phyloP scores from a whole-genome alignment of 148 eudicot species.

The Pharnaceum exiguum region DNA sequence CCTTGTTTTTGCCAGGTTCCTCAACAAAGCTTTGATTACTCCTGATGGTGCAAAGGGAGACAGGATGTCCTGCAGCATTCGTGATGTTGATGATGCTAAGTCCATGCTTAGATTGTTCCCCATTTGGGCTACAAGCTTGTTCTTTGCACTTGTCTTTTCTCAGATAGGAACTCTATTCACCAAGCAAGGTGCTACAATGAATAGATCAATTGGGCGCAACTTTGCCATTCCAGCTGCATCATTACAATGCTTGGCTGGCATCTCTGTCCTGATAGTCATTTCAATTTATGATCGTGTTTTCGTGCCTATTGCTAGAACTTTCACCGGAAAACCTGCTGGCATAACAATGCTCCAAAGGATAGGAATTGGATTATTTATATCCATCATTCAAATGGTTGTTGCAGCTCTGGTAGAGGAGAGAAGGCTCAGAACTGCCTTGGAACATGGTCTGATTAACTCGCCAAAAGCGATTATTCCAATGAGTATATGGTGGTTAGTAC shows the following conservation, averaged over 20 bases:
- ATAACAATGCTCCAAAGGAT: slow-evolving; percentile 48
- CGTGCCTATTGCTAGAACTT: slow-evolving; percentile 29
- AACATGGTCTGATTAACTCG: slow-evolving; percentile 22
- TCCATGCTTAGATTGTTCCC: slow-evolving; percentile 51
- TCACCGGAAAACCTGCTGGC: slow-evolving; percentile 36
- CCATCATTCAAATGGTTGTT: slow-evolving; percentile 23
- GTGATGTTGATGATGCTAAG: slow-evolving; percentile 61
- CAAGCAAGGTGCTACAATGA: slow-evolving; percentile 43
- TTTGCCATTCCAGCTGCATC: slow-evolving; percentile 44
- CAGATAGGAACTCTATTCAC: slow-evolving; percentile 41
- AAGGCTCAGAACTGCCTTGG: slow-evolving; percentile 29
- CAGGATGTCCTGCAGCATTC: slow-evolving; percentile 23
- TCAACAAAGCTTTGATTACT: slow-evolving; percentile 49
- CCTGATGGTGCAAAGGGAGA: slow-evolving; percentile 24
- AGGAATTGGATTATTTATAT: slow-evolving; percentile 33
- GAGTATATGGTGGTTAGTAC: slow-evolving; percentile 43
- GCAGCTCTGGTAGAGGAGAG: slow-evolving; percentile 35
- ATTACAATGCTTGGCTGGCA: slow-evolving; percentile 24
- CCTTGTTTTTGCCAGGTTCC: slow-evolving; percentile 37
- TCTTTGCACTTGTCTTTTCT: slow-evolving; percentile 28
- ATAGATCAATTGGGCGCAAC: slow-evolving; percentile 27
- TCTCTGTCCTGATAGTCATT: slow-evolving; percentile 18
- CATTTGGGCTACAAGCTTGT: slow-evolving; percentile 44
- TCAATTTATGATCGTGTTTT: slow-evolving; percentile 38
- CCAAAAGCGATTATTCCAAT: slow-evolving; percentile 30